Percentiles rank a stretch among this genome's conserved stretches.
phyloP scores from a whole-genome alignment of 2,329 filamentous ascomycete species.

The Hypoxylon sp. region DNA sequence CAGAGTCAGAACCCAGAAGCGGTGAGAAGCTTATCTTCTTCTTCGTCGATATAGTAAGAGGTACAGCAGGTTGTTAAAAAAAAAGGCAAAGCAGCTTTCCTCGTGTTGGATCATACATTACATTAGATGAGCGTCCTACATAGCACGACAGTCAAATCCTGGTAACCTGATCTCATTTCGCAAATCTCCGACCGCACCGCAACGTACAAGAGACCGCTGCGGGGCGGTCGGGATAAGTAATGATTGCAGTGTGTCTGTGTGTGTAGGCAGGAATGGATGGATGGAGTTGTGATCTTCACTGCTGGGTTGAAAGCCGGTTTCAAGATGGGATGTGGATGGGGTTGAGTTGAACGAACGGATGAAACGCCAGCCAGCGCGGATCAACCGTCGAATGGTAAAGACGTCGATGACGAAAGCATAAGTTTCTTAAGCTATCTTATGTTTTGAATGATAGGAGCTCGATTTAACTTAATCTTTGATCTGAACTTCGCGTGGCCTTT shows the following conservation, averaged over 20 bases:
- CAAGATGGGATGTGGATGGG: not conserved
- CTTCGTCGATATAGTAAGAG: not conserved
- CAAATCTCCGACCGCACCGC: not conserved
- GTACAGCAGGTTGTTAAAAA: not conserved
- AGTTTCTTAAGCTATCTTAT: not conserved
- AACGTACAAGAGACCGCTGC: not conserved
- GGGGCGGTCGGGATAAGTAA: slow-evolving; percentile 1
- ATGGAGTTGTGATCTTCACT: slow-evolving; percentile 20
- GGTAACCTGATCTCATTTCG: not conserved
- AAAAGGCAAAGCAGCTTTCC: not conserved
- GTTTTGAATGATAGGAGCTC: not conserved
- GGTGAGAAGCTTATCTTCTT: not conserved
- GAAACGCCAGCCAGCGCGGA: slow-evolving; percentile 1
- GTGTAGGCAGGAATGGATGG: no score
- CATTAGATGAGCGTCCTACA: not conserved
- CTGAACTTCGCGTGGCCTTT: not conserved
- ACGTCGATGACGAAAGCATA: not conserved
- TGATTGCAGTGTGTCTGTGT: no score
- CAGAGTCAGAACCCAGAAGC: not conserved
- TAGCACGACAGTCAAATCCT: not conserved
- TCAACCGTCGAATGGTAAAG: not conserved
- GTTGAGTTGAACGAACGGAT: not conserved
- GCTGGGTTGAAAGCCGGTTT: slow-evolving; percentile 10
- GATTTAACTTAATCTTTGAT: not conserved
- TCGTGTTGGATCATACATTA: not conserved